Percentiles rank a stretch among this genome's conserved stretches.
These are phyloP conservation scores for Aspergillus proliferans DNA, from an alignment of 2,329 filamentous ascomycete genomes.

Conservation along the genomic window DNA sequence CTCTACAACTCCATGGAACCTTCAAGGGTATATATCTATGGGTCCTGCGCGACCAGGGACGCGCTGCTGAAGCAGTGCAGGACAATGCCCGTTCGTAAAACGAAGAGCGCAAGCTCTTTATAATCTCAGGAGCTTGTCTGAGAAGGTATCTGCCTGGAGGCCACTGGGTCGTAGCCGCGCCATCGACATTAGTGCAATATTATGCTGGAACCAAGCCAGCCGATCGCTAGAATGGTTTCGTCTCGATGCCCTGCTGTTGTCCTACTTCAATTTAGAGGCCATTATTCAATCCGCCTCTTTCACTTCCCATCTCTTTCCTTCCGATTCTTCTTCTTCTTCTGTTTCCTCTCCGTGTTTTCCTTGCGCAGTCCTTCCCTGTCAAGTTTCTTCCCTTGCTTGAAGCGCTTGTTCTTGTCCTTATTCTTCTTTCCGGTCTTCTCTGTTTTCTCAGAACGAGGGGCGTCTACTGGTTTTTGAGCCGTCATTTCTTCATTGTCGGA, in stretches of 20 bases:
- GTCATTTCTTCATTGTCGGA: constrained; percentile 11
- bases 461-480: constrained; percentile 3
- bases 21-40: too few relatives aligned
- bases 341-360: constrained; percentile 21
- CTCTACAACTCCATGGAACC: too few relatives aligned
- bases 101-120: background rate
- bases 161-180: background rate
- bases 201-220: too few relatives aligned
- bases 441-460: constrained; percentile 2
- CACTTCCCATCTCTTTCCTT: constrained; percentile 25
- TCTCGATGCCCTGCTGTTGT: too few relatives aligned
- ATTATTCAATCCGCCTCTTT: background rate
- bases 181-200: too few relatives aligned
- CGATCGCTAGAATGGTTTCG: too few relatives aligned
- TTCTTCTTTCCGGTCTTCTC: constrained; percentile 8
- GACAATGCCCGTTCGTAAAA: background rate
- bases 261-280: background rate
- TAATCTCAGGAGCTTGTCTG: background rate
- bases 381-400: constrained; percentile 20
- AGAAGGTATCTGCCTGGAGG: background rate
- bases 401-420: constrained; percentile 22
- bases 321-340: constrained; percentile 38
- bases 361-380: constrained; percentile 22
- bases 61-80: too few relatives aligned
- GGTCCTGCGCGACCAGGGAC: too few relatives aligned